Evolutionary conservation across 371 early-diverging fungal species (phyloP).

Genomic region (Apophysomyces sp.): DNA sequence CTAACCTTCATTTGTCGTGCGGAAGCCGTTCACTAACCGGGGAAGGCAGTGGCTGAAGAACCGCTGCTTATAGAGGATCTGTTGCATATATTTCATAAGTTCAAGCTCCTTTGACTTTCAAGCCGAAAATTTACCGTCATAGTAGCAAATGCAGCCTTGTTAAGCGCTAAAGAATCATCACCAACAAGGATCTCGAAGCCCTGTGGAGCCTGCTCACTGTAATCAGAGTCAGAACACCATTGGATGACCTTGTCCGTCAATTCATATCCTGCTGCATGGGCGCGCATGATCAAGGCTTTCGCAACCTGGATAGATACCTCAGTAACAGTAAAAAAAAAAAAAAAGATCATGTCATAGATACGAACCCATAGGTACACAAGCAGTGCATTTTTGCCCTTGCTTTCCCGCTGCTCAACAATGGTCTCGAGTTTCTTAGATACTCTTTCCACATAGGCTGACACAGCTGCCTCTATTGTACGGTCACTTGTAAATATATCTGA

Average conservation of each 20-base stretch:
- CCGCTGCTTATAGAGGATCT: slow-evolving; percentile 81
- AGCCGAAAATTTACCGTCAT: slow-evolving; percentile 48
- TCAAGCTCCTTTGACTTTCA: background rate
- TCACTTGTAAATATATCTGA: background rate
- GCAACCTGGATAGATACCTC: slow-evolving; percentile 45
- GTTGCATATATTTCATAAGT: background rate
- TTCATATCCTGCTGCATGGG: slow-evolving; percentile 54
- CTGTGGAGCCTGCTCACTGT: slow-evolving; percentile 59
- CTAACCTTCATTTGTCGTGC: slow-evolving; percentile 38
- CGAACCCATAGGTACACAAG: slow-evolving; percentile 42
- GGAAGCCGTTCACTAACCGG: slow-evolving; percentile 65
- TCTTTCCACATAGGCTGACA: slow-evolving; percentile 34
- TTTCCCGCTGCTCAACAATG: slow-evolving; percentile 14
- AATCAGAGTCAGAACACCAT: slow-evolving; percentile 41
- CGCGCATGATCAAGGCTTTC: slow-evolving; percentile 61
- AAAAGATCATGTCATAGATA: background rate
- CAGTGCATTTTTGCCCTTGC: slow-evolving; percentile 21
- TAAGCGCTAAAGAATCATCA: slow-evolving; percentile 67
- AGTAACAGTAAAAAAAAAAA: background rate
- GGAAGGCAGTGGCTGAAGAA: slow-evolving; percentile 79
- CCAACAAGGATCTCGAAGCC: slow-evolving; percentile 71
- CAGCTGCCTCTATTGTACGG: slow-evolving; percentile 21
- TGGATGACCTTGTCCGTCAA: slow-evolving; percentile 60
- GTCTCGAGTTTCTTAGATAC: slow-evolving; percentile 21
- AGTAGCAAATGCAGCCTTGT: slow-evolving; percentile 68